Conservation (phyloP, 768 basidiomycete species). For the Gymnopilus junonius region DNA sequence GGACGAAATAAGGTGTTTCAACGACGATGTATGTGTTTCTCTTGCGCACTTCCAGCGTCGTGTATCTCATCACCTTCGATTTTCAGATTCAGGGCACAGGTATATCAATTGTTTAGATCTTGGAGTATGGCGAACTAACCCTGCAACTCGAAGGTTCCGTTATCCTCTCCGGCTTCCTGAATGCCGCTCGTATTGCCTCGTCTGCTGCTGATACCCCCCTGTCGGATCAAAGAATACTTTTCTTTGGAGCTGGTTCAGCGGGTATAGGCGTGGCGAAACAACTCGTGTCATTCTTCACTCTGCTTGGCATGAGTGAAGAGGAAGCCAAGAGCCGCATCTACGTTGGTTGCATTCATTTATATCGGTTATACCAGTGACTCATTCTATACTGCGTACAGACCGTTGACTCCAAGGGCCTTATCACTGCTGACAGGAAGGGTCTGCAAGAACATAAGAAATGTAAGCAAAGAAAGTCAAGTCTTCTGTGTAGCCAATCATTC, state of each 20-base stretch:
- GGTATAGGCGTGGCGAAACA: slow-evolving; percentile 91
- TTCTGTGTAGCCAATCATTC: not conserved
- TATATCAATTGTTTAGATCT: not conserved
- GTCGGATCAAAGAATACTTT: slow-evolving; percentile 79
- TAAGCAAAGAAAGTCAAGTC: too few species aligned
- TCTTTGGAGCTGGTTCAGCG: slow-evolving; percentile 90
- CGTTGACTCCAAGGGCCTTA: slow-evolving; percentile 78
- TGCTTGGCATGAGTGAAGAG: slow-evolving; percentile 65
- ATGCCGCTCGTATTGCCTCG: slow-evolving; percentile 67
- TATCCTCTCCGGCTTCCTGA: slow-evolving; percentile 75
- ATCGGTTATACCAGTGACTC: slow-evolving; percentile 6
- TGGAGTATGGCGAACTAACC: slow-evolving; percentile 1
- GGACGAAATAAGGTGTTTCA: slow-evolving; percentile 64
- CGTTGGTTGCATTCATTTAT: slow-evolving; percentile 39
- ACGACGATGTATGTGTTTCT: slow-evolving; percentile 64
- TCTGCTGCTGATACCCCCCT: slow-evolving; percentile 58
- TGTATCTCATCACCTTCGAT: slow-evolving; percentile 8
- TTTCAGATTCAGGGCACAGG: slow-evolving; percentile 70
- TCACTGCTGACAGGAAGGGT: slow-evolving; percentile 68
- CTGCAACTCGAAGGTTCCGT: slow-evolving; percentile 55
- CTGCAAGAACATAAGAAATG: slow-evolving; percentile 79
- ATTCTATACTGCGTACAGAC: slow-evolving; percentile 44
- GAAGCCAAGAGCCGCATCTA: slow-evolving; percentile 72
- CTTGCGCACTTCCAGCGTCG: not conserved
- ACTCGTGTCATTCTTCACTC: slow-evolving; percentile 79